Evolutionary conservation across 495 filamentous ascomycete genomes (phyloP), one percentile per base, ranked within the genome.

Genomic region (Xylaria cubensis): DNA sequence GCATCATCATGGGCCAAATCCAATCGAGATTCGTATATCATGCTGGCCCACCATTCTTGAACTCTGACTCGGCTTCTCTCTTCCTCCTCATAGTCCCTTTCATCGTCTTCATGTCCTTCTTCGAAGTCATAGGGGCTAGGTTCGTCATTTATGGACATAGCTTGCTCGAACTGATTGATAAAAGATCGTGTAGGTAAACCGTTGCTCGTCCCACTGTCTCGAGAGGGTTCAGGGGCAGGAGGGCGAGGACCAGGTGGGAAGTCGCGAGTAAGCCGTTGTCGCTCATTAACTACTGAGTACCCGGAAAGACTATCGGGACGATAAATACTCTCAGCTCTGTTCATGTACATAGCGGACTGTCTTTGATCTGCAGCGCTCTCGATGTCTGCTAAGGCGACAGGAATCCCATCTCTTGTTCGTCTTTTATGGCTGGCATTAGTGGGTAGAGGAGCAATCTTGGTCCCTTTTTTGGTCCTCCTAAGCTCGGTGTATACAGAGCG

Each of bases 371-470:
- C 71, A 10, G 77, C 75, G 12, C 61, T 72, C 9, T 75, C 70
- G 19, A 39, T 24, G n/a, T 76, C 67, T 4, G 59, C 59, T 63
- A 77, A 50, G 4, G 77, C 77, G 19, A 79, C 69, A 21, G 77
- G 77, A 26, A 79, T 77, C 2, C 77, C 77, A 19, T 76, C 34
- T 70, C 55, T 74, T 3, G 77, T 76, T 59, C 73, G 70, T 58
- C 77, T 73, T 65, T 19, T 42, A 26, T 41, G 50, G 9, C 32
- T 39, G 1, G 62, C 34, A 32, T 32, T 41, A 2, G 9, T 17
- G 24, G 76, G 71, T 9, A 78, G 50, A 24, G 19, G 62, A 32
- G 46, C 51, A 9, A 78, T 66, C 50, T 41, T 64, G 39, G 55
- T 46, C 21, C 72, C 69, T 21, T 50, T 62, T 0, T 15, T 39